Evolutionary conservation across 192 early-diverging fungal genomes (phyloP).

Genomic region (Coemansia sp.): DNA sequence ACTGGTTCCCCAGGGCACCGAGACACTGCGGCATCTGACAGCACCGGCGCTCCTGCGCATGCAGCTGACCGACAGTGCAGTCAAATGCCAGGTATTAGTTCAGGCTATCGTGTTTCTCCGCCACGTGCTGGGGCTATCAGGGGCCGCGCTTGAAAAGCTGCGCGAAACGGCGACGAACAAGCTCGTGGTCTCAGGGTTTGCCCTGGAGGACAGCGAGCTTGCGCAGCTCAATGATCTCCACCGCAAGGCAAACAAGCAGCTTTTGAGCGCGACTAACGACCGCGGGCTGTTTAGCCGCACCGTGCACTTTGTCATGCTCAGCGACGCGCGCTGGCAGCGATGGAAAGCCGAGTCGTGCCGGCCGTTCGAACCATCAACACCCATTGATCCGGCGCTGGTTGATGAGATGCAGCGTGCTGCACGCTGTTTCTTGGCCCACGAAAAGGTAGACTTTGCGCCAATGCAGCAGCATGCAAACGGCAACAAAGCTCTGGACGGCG

Average conservation of each 20-base stretch:
- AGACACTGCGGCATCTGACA: conserved; percentile 32
- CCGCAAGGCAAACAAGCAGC: conserved; percentile 45
- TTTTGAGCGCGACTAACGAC: conserved; percentile 57
- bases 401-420: conserved; percentile 38
- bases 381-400: conserved; percentile 45
- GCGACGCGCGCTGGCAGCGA: conserved; percentile 75
- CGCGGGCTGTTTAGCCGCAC: conserved; percentile 65
- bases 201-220: conserved; percentile 22
- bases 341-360: conserved; percentile 82
- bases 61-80: conserved; percentile 76
- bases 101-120: conserved; percentile 87
- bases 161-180: conserved; percentile 58
- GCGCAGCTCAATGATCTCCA: conserved; percentile 43
- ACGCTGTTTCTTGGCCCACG: conserved; percentile 16
- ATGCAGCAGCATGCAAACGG: too few species aligned
- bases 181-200: conserved; percentile 32
- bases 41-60: conserved; percentile 29
- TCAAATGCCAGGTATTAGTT: conserved; percentile 82
- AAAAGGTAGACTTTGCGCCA: neutral
- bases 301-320: conserved; percentile 62
- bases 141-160: conserved; percentile 47
- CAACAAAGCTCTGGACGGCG: too few species aligned
- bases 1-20: conserved; percentile 18
- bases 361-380: conserved; percentile 60
- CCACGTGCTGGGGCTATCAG: conserved; percentile 61